These are phyloP conservation scores for Floccularia luteovirens DNA, from an alignment of 768 basidiomycete genomes.

Conservation along the genomic window DNA sequence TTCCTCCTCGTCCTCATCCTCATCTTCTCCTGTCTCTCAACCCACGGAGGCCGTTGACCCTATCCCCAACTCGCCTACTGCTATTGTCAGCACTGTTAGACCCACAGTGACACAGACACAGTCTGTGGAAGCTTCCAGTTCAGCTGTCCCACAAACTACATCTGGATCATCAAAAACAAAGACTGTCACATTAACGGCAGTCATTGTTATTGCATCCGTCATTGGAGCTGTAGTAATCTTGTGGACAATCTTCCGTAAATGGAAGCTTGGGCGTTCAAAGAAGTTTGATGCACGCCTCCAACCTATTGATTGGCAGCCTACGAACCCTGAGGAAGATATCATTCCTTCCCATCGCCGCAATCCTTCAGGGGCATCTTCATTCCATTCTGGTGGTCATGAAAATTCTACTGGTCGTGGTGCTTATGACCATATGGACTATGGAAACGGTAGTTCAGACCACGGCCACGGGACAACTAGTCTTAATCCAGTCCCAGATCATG, in stretches of 20 bases:
- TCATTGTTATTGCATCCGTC: conserved; percentile 65
- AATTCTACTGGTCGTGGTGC: conserved; percentile 15
- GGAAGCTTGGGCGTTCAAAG: conserved; percentile 79
- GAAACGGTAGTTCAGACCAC: conserved; percentile 17
- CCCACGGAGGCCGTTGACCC: background rate
- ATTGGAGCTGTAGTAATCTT: conserved; percentile 63
- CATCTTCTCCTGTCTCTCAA: conserved; percentile 4
- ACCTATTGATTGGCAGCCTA: conserved; percentile 86
- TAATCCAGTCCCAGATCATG: conserved; percentile 58
- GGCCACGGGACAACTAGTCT: conserved; percentile 19
- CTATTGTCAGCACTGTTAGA: conserved; percentile 7
- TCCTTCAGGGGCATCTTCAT: conserved; percentile 58
- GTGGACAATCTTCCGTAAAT: conserved; percentile 91
- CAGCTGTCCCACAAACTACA: conserved; percentile 18
- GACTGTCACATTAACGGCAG: conserved; percentile 43
- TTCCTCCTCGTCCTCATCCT: conserved; percentile 9
- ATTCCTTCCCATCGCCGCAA: conserved; percentile 44
- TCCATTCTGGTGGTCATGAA: conserved; percentile 48
- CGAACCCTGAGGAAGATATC: conserved; percentile 37
- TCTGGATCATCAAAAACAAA: conserved; percentile 20
- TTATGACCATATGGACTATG: conserved; percentile 8
- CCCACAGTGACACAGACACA: conserved; percentile 19
- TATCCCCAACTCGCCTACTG: conserved; percentile 9
- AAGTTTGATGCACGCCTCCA: conserved; percentile 80
- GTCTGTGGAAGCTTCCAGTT: conserved; percentile 18